These are phyloP conservation scores for Colletotrichum neosansevieriae DNA, from an alignment of 2,329 filamentous ascomycete genomes.

Conservation along the genomic window DNA sequence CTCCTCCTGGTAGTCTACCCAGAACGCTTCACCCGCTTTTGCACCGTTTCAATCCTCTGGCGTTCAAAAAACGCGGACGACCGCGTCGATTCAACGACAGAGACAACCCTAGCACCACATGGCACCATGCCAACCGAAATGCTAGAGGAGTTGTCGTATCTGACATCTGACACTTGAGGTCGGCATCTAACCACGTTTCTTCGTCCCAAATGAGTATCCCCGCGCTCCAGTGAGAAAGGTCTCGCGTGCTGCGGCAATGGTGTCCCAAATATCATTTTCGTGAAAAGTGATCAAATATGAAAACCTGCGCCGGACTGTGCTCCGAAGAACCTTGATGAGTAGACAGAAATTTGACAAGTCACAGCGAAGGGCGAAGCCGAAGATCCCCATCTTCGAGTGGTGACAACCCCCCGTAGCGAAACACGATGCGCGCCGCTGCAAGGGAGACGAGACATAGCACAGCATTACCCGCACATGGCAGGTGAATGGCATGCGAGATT, in stretches of 20 bases:
- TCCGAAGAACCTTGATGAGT: neutral
- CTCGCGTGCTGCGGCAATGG: conserved; percentile 8
- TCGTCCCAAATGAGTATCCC: neutral
- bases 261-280: neutral
- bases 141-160: neutral
- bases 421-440: neutral
- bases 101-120: neutral
- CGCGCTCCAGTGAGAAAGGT: conserved; percentile 3
- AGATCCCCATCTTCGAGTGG: conserved; percentile 19
- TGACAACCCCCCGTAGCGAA: neutral
- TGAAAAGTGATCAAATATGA: neutral
- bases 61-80: too few relatives aligned
- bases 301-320: neutral
- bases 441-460: conserved; percentile 16
- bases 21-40: too few relatives aligned
- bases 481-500: conserved; percentile 21
- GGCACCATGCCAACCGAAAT: neutral
- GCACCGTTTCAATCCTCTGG: too few relatives aligned
- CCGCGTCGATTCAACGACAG: too few relatives aligned
- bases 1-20: too few relatives aligned
- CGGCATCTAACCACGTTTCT: neutral
- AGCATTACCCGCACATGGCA: conserved; percentile 3
- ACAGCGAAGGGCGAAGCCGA: neutral
- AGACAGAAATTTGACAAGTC: conserved; percentile 3
- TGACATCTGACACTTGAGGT: neutral